Conservation (phyloP, 176 grass and related monocot species). For the Zea luxurians region DNA sequence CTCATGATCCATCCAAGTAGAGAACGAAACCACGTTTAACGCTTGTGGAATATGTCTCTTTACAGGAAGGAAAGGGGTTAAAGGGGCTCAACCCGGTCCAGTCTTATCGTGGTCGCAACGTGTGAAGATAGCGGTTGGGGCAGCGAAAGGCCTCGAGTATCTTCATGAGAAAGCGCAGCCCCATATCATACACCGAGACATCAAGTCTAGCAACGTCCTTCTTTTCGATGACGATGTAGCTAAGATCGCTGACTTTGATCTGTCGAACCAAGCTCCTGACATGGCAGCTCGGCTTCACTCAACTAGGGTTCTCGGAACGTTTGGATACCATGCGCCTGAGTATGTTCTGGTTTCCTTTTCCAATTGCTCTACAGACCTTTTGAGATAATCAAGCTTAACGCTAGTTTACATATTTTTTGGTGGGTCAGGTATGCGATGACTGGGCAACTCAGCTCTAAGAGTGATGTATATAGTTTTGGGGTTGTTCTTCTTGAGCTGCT, state of each 20-base stretch:
- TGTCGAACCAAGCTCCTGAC: constrained; percentile 87
- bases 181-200: constrained; percentile 76
- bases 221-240: constrained; percentile 79
- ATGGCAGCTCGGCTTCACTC: constrained; percentile 87
- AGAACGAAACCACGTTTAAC: background rate
- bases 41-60: constrained; percentile 16
- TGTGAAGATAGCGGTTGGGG: constrained; percentile 82
- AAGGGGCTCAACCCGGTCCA: constrained; percentile 81
- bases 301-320: constrained; percentile 85
- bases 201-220: constrained; percentile 86
- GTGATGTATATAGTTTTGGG: constrained; percentile 81
- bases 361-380: background rate
- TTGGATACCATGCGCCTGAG: constrained; percentile 88
- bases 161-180: constrained; percentile 86
- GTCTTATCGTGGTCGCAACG: constrained; percentile 71
- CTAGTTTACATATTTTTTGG: constrained; percentile 14
- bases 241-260: constrained; percentile 81
- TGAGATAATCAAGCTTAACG: constrained; percentile 15
- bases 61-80: constrained; percentile 79
- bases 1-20: background rate
- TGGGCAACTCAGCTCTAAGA: constrained; percentile 82
- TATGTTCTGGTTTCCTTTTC: constrained; percentile 46
- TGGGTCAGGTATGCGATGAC: constrained; percentile 78
- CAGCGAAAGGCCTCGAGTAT: constrained; percentile 80
- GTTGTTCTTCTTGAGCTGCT: constrained; percentile 80